These are phyloP conservation scores for Cornus controversa DNA, from an alignment of 148 eudicot genomes.

Conservation along the genomic window DNA sequence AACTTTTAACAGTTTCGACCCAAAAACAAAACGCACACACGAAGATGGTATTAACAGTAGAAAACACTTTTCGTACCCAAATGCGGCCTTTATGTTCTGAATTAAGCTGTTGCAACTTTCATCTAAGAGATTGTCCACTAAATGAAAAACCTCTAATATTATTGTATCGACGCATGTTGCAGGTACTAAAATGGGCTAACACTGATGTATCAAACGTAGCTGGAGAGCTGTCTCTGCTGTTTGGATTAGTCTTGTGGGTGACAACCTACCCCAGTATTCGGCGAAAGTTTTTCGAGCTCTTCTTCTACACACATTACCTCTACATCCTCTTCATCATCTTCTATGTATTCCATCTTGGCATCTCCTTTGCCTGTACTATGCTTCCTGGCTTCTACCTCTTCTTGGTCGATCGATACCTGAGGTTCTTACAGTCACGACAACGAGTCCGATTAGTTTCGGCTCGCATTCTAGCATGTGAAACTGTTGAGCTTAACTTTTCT, in stretches of 20 bases:
- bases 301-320: slow-evolving; percentile 55
- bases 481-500: slow-evolving; percentile 80
- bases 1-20: too few species aligned
- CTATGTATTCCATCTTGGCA: slow-evolving; percentile 50
- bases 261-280: slow-evolving; percentile 42
- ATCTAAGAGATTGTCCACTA: too few species aligned
- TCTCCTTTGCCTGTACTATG: slow-evolving; percentile 43
- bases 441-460: slow-evolving; percentile 42
- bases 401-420: slow-evolving; percentile 54
- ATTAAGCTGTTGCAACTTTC: too few species aligned
- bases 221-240: slow-evolving; percentile 43
- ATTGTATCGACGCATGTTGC: slow-evolving; percentile 1
- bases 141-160: too few species aligned
- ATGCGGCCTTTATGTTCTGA: too few species aligned
- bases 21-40: too few species aligned
- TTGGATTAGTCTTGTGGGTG: slow-evolving; percentile 45
- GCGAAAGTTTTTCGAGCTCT: slow-evolving; percentile 52
- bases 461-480: slow-evolving; percentile 53
- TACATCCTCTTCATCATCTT: slow-evolving; percentile 54
- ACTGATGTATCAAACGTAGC: slow-evolving; percentile 44
- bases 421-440: slow-evolving; percentile 49
- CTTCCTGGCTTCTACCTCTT: slow-evolving; percentile 67
- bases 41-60: too few species aligned
- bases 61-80: too few species aligned
- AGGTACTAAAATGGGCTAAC: slow-evolving; percentile 50